Evolutionary conservation across 768 basidiomycete genomes (phyloP).

Genomic region (Collybia nuda): DNA sequence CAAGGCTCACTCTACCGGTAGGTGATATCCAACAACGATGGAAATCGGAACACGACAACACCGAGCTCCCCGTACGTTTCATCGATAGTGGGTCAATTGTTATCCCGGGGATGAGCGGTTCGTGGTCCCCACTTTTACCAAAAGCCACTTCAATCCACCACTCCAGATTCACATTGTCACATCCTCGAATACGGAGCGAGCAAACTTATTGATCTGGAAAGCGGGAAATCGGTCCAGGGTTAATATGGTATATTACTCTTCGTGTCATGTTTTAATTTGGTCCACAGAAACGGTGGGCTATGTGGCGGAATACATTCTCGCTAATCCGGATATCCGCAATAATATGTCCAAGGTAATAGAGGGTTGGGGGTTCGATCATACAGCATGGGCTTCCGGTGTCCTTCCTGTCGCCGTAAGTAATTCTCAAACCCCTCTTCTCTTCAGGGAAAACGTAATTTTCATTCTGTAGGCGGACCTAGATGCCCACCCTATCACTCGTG

Average conservation of each 20-base stretch:
- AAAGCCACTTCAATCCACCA: background rate
- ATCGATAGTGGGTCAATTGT: constrained; percentile 47
- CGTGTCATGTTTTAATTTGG: background rate
- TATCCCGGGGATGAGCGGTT: constrained; percentile 59
- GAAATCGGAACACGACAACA: background rate
- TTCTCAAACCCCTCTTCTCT: background rate
- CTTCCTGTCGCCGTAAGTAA: constrained; percentile 57
- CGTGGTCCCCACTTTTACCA: constrained; percentile 16
- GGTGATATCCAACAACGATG: constrained; percentile 2
- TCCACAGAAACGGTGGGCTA: constrained; percentile 45
- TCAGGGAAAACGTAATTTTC: background rate
- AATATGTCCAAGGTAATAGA: constrained; percentile 52
- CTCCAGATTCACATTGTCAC: constrained; percentile 63
- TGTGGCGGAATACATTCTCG: constrained; percentile 46
- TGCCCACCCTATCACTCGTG: constrained; percentile 48
- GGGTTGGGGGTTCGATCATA: constrained; percentile 82
- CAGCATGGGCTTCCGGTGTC: constrained; percentile 45
- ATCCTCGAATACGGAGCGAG: constrained; percentile 65
- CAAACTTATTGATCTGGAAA: constrained; percentile 49
- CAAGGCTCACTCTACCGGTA: background rate
- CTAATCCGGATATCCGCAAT: constrained; percentile 37
- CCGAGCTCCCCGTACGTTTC: constrained; percentile 22
- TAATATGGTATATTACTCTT: background rate
- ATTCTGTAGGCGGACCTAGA: constrained; percentile 55
- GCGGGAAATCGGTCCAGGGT: constrained; percentile 48